phyloP scores from a whole-genome alignment of 192 early-diverging fungal genomes.

The Backusella tuberculispora region DNA sequence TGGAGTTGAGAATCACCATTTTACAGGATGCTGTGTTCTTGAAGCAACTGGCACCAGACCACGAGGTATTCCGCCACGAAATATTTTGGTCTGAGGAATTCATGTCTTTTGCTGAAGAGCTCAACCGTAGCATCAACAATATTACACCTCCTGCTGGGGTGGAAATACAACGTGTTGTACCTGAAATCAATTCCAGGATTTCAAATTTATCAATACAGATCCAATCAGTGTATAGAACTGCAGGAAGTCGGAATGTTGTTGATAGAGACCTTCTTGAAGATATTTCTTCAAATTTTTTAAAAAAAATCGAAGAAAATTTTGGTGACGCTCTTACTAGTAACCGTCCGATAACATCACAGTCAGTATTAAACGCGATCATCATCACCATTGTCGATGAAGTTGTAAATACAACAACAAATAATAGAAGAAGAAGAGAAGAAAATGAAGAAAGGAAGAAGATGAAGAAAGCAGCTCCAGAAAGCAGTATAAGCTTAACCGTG shows the following conservation, averaged over 20 bases:
- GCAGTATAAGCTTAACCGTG: neutral
- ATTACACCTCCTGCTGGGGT: neutral
- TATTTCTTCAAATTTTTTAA: neutral
- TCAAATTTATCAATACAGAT: no score
- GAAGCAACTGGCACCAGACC: no score
- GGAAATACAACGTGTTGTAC: neutral
- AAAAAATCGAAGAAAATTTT: no score
- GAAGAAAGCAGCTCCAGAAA: neutral
- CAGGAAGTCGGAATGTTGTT: no score
- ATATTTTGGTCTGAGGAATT: neutral
- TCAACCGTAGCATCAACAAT: neutral
- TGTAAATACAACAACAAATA: neutral
- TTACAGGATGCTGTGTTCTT: slow-evolving; percentile 9
- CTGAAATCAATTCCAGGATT: neutral
- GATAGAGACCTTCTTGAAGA: neutral
- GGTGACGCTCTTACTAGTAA: no score
- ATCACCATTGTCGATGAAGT: neutral
- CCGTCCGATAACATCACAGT: neutral
- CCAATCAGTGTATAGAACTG: no score
- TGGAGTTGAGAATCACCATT: neutral
- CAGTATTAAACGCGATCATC: neutral
- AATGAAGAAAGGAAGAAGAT: neutral
- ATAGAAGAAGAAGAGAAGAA: neutral
- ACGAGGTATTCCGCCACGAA: neutral
- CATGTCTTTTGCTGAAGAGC: neutral